Evolutionary conservation across 2,329 filamentous ascomycete species (phyloP), one percentile per base, ranked within the genome.

Genomic region (Alternaria arborescens): DNA sequence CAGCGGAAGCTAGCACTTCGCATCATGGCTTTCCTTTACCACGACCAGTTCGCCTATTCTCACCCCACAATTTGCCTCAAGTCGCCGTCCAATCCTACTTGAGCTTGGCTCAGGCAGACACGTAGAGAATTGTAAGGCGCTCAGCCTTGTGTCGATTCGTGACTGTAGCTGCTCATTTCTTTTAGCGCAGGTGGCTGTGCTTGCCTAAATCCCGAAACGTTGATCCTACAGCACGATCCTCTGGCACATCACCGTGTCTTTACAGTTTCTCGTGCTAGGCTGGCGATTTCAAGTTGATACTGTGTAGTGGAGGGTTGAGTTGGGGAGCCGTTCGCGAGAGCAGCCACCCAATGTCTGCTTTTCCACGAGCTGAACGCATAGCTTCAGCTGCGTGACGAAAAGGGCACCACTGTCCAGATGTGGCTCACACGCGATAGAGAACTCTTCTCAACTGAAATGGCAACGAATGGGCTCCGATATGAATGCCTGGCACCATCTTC

Each of bases 171-270:
- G 61, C 61, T 65, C 64, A 69, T 63, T 61, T 72, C 65, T 61
- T 65, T 71, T 71, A 75, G 72, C 69, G 72, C 65, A 69, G 55
- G 70, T 72, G 72, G 72, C 71, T 70, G 63, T 69, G 71, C 66
- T 58, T 59, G 63, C 67, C 65, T 65, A 58, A 65, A 51, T 44
- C 60, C 52, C 55, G 30, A 53, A 50, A 42, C 58, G 26, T 46
- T 54, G 52, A 59, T 65, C 58, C 41, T 54, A 55, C 54, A 61
- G 52, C 58, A 42, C 46, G 10, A 56, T 56, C 46, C 60, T 64
- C 43, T 43, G 58, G 59, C 61, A 60, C 36, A 58, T 55, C 28
- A 52, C 20, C 55, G 42, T 56, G 48, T 58, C 46, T 55, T 44
- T 38, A 58, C 32, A 24, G 16, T 20, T 44, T 42, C 43, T 50